Evolutionary conservation across 129 eudicot genomes (phyloP), one percentile per base, ranked within the genome.

Genomic region (Centaurea solstitialis): DNA sequence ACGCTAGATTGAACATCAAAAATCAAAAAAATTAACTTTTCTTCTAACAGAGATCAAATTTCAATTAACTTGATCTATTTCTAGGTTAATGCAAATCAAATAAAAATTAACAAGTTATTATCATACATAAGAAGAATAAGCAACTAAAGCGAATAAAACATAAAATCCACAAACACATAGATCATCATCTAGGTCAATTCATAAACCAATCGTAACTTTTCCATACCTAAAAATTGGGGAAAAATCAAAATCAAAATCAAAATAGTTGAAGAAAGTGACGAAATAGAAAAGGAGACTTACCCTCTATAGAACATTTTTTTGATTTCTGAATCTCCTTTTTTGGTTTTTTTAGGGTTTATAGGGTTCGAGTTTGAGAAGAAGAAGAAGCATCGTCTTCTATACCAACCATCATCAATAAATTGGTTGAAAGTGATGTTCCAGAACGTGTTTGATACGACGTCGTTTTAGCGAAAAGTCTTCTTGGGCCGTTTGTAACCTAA

Each of bases 261-360:
- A 39, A 8, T 73, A 66, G 73, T 11, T 28, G 22, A 11, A 28
- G 30, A 73, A 73, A 24, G 35, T 28, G 13, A 57, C 24, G 7
- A 40, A 50, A 24, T 13, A 35, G 64, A 64, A 47, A 72, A 47
- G 57, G 59, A 22, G 39, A 30, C 86, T 77, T 86, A 88, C 92
- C 92, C 92, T 78, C 92, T 78, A 78, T 86, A 88, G 68, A 83
- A 88, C 92, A 88, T 88, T 68, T 26, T 26, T 26, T 77, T 69
- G 35, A 59, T 21, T 24, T 8, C 59, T n/a, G 21, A 50, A 68
- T 45, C 75, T 64, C 59, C 76, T 24, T 81, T 72, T 33, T 73
- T 38, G 68, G 8, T 30, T 47, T 75, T 75, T 81, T 26, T 81
- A 81, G 85, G 85, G 85, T 75, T 81, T 81, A 75, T 77, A 22